Evolutionary conservation across 2,329 filamentous ascomycete species (phyloP), one percentile per base, ranked within the genome.

Genomic region (Trichoderma semiorbis): DNA sequence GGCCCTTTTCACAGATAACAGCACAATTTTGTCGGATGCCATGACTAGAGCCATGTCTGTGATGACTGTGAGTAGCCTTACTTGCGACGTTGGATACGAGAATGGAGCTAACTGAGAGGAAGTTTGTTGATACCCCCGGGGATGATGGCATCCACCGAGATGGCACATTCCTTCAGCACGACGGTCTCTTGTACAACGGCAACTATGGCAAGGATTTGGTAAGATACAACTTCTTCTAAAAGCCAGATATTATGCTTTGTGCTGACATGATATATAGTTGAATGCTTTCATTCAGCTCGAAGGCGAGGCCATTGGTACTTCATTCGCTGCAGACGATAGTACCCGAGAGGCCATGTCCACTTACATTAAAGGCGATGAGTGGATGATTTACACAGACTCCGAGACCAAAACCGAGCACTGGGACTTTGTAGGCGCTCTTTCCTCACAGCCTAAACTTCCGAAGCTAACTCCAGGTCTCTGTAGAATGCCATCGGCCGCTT

Each of bases 141-240:
- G 61, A 70, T 36, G 75, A 77, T 43, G 75, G 75, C 3, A 77
- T 76, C n/a, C 75, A 77, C 16, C 72, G 74, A 5, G 75, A 77
- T 28, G 75, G 75, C 32, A 72, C 75, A 11, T 77, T 77, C 34
- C 70, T 77, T 2, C 75, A 77, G 60, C 75, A 77, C 14, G n/a
- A 69, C 3, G 75, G 75, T 16, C 64, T 77, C 26, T 36, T 77
- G 34, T 77, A 77, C 60, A 77, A 76, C 47, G 75, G 75, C 32
- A 77, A 77, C 67, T 77, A 77, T 34, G 75, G 75, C 16, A 77
- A 77, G 39, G 75, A 77, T 36, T 50, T 76, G 68, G 75, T 76
- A 53, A 16, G 71, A 43, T 4, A 8, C 3, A 39, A 0, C 7
- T 11, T 43, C 24, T 7, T 12, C 16, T 12, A 1, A 50, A 30